Percentiles rank a stretch among this genome's conserved stretches.
phyloP scores from a whole-genome alignment of 345 rosid species.

The Aquilaria yunnanensis region DNA sequence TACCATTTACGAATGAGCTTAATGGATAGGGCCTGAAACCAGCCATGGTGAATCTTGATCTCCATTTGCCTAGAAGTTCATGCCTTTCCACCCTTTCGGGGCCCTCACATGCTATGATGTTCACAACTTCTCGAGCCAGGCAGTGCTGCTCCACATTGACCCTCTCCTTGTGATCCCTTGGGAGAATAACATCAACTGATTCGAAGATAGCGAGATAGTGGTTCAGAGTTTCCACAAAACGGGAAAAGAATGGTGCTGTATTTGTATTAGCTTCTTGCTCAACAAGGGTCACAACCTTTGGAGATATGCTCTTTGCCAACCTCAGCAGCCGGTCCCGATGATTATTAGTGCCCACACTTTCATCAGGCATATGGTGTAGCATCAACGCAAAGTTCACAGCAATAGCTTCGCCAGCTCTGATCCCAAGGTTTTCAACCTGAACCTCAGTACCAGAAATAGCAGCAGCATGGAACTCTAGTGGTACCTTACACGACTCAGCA shows the following conservation, averaged over 20 bases:
- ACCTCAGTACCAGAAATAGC: slow-evolving; percentile 57
- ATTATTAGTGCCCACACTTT: slow-evolving; percentile 74
- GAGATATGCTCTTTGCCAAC: slow-evolving; percentile 66
- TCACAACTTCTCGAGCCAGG: slow-evolving; percentile 90
- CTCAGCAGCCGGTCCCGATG: slow-evolving; percentile 83
- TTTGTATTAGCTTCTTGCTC: slow-evolving; percentile 91
- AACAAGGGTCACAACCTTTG: slow-evolving; percentile 77
- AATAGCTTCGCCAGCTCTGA: slow-evolving; percentile 65
- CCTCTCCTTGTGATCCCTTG: slow-evolving; percentile 81
- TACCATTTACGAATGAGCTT: slow-evolving; percentile 62
- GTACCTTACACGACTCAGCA: slow-evolving; percentile 70
- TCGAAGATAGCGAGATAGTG: slow-evolving; percentile 71
- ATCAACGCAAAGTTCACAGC: slow-evolving; percentile 75
- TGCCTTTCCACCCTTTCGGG: slow-evolving; percentile 88
- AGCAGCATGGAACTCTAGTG: slow-evolving; percentile 67
- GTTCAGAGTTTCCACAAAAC: slow-evolving; percentile 69
- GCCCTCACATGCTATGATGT: slow-evolving; percentile 91
- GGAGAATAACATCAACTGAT: slow-evolving; percentile 63
- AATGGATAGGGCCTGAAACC: slow-evolving; percentile 75
- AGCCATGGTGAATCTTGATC: slow-evolving; percentile 75
- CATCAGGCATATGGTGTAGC: slow-evolving; percentile 97
- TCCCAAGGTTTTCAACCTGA: slow-evolving; percentile 52
- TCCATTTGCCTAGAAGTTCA: slow-evolving; percentile 82
- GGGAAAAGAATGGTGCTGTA: slow-evolving; percentile 71
- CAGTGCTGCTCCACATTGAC: slow-evolving; percentile 92